Evolutionary conservation across 345 rosid species (phyloP), one percentile per base, ranked within the genome.

Genomic region (Mangifera indica): DNA sequence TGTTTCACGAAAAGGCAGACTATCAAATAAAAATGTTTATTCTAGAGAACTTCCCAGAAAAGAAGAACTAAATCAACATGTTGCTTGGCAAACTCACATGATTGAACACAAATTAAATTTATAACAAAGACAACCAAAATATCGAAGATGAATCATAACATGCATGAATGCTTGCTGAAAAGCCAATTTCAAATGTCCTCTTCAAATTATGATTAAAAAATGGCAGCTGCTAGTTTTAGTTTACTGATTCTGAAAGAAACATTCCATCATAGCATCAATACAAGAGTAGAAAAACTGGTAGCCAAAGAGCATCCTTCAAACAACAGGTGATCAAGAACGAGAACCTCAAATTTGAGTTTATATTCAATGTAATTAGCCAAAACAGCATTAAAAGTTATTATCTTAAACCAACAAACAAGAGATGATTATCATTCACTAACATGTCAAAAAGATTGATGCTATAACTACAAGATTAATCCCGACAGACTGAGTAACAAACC

Each of bases 71-170:
- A 15, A 51, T 45, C 18, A 46, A 29, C 2, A 4, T 60, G 34
- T n/a, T n/a, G 13, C 22, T 51, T 52, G n/a, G 57, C 44, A 56
- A 51, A 22, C 24, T 54, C 59, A 18, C 12, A 53, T 55, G 24
- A 45, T n/a, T n/a, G n/a, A n/a, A n/a, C n/a, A 55, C 40, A 34
- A 2, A 34, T 40, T 7, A 56, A 55, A 60, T 34, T 9, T n/a
- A 29, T 52, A 21, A 9, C 21, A 37, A 13, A 71, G 3, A 42
- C 17, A 75, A 49, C 32, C 49, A 20, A 6, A 5, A 37, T 6
- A 52, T 34, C 15, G 70, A 68, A 49, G 58, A 71, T 48, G 24
- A 72, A 54, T 24, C 52, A 63, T 63, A 37, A 37, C 56, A 9
- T 22, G 73, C 32, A 66, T 26, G 67, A 42, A 63, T 13, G 34